A percentile compares a stretch with the other conserved stretches of the same genome.
Evolutionary conservation across 225 moss, liverwort and hornwort genomes (phyloP).

Genomic region (Polytrichum formosum): DNA sequence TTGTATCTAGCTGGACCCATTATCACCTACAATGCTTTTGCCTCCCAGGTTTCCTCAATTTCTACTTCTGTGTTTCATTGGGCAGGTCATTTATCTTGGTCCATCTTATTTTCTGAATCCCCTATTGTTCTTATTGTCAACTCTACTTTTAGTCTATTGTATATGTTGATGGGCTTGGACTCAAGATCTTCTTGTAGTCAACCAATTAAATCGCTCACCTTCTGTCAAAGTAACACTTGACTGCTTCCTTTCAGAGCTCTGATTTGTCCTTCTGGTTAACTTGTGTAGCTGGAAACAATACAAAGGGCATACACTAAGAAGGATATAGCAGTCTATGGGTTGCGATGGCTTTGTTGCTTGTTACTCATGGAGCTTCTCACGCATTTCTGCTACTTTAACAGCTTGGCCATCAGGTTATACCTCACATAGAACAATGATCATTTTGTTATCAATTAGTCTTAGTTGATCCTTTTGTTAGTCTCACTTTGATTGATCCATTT

Average conservation of each 20-base stretch:
- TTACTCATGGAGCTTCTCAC: slow-evolving; percentile 82
- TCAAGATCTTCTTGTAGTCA: too few species aligned
- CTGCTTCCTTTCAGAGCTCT: too few species aligned
- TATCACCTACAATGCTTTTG: slow-evolving; percentile 88
- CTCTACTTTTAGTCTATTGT: not conserved
- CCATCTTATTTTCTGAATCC: too few species aligned
- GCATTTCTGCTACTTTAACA: slow-evolving; percentile 87
- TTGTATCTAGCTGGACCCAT: slow-evolving; percentile 96
- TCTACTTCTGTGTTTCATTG: not conserved
- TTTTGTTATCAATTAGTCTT: too few species aligned
- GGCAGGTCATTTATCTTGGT: not conserved
- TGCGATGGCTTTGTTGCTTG: slow-evolving; percentile 88
- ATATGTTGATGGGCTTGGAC: too few species aligned
- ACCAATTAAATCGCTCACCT: too few species aligned
- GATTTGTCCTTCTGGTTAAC: not conserved
- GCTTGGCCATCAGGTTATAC: slow-evolving; percentile 78
- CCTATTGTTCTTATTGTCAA: not conserved
- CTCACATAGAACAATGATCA: not conserved
- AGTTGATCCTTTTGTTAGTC: too few species aligned
- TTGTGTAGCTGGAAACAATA: slow-evolving; percentile 65
- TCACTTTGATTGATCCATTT: too few species aligned
- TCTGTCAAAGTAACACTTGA: too few species aligned
- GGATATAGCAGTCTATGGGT: slow-evolving; percentile 57
- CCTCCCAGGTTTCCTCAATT: slow-evolving; percentile 67
- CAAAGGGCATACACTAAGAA: slow-evolving; percentile 62